A percentile compares a stretch with the other conserved stretches of the same genome.
Evolutionary conservation across 2,329 filamentous ascomycete species (phyloP).

Genomic region (Penicillium decumbens): DNA sequence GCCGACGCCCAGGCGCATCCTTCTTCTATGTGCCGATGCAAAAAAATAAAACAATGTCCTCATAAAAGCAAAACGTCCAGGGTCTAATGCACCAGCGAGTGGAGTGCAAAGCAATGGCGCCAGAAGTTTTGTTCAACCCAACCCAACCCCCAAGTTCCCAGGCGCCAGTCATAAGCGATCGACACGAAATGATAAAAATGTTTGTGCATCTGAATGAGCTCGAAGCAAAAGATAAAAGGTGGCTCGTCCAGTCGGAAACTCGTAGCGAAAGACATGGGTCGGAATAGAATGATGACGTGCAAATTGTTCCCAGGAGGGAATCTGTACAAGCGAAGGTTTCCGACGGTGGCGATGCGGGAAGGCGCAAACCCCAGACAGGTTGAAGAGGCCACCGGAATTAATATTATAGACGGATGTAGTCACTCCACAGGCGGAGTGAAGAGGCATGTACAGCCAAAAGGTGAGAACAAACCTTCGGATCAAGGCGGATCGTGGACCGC

Average conservation of each 20-base stretch:
- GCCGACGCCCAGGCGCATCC: conserved; percentile 8
- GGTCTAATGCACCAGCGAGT: conserved; percentile 38
- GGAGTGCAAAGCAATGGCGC: conserved; percentile 34
- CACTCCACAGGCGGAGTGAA: conserved; percentile 16
- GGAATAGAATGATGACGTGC: conserved; percentile 26
- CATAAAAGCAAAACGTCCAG: conserved; percentile 26
- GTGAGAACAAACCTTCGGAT: conserved; percentile 21
- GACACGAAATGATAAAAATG: conserved; percentile 37
- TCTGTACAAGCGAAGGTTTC: conserved; percentile 40
- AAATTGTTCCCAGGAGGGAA: conserved; percentile 17
- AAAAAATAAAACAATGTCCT: conserved; percentile 20
- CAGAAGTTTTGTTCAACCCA: conserved; percentile 25
- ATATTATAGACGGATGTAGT: conserved; percentile 36
- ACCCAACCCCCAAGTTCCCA: conserved; percentile 27
- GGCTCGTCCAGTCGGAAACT: conserved; percentile 29
- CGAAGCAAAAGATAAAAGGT: conserved; percentile 25
- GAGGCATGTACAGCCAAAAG: conserved; percentile 39
- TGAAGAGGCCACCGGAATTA: conserved; percentile 34
- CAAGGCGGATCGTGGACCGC: conserved; percentile 18
- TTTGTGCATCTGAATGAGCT: conserved; percentile 32
- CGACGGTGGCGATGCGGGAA: conserved; percentile 22
- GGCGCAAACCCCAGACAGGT: conserved; percentile 12
- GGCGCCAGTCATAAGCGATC: conserved; percentile 39
- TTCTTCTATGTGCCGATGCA: conserved; percentile 36
- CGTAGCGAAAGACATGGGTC: conserved; percentile 33